Evolutionary conservation across 2,329 filamentous ascomycete genomes (phyloP).

Genomic region (Alternaria conjuncta): DNA sequence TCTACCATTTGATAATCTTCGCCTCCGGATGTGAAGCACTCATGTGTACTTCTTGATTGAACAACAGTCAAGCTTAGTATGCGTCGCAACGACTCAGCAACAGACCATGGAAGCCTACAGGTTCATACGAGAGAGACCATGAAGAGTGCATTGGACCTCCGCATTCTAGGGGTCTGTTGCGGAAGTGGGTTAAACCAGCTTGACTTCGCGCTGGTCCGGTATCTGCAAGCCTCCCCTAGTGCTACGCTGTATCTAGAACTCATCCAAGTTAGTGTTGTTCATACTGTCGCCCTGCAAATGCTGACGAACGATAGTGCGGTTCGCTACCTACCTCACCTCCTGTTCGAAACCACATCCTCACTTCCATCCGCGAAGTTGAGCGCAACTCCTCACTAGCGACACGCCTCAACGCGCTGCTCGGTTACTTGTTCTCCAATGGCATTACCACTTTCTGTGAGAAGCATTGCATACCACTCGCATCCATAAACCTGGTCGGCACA

Average conservation of each 20-base stretch:
- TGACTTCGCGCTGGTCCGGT: constrained; percentile 65
- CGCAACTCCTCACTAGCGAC: constrained; percentile 62
- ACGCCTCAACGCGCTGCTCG: constrained; percentile 64
- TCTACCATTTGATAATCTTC: neutral
- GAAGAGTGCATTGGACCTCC: constrained; percentile 53
- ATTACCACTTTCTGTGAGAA: constrained; percentile 58
- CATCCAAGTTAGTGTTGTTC: constrained; percentile 39
- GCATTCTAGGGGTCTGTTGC: constrained; percentile 62
- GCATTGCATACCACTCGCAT: constrained; percentile 51
- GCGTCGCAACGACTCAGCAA: constrained; percentile 23
- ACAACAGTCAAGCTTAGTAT: constrained; percentile 2
- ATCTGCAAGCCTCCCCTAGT: constrained; percentile 60
- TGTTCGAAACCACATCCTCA: constrained; percentile 64
- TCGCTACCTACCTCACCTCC: constrained; percentile 61
- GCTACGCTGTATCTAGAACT: constrained; percentile 63
- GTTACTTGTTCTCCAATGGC: constrained; percentile 62
- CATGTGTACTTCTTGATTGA: neutral
- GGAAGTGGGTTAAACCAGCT: constrained; percentile 64
- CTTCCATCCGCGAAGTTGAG: constrained; percentile 62
- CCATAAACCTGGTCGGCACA: constrained; percentile 63
- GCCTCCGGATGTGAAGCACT: neutral
- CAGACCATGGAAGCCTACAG: constrained; percentile 1
- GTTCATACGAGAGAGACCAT: neutral
- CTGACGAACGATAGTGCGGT: constrained; percentile 53
- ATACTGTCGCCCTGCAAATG: neutral